Base-by-base conservation (phyloP, 495 filamentous ascomycete species). In the Neurospora pannonica region DNA sequence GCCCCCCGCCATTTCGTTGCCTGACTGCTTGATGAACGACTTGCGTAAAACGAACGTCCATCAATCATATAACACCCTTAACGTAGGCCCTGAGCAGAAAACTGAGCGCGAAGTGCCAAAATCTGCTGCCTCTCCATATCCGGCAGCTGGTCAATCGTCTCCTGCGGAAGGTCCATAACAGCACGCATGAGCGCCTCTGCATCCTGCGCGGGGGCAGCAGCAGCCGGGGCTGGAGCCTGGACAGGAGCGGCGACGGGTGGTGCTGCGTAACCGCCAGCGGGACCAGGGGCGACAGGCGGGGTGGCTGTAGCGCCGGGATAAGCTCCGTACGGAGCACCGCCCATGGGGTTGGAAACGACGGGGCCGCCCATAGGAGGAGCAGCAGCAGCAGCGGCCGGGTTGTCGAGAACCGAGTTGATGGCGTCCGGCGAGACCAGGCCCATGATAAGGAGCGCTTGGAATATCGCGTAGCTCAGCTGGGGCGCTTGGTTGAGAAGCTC, bases 401-500 rank as follows among this genome's bases (percentile, higher is more conserved):
- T 77, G n/a, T 86, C 86, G 36, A 86, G 72, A 19, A 86, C 86
- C 8, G 86, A 85, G 76, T 83, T 83, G 71, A 86, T 86, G 28
- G 85, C 84, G 46, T 87, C 82, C 62, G 83, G 81, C 6, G 96
- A 94, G 72, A 99, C 96, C 9, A 99, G 89, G 60, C 93, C 93
- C 90, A 98, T 94, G 19, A 98, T 87, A 0, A 99, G 89, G 5
- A 99, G 86, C 7, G 94, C 92, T 81, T 98, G 97, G 85, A 99
- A 98, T 76, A 98, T 93, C 34, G 96, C 97, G 77, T 97, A 98
- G 54, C 92, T 90, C 31, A 99, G 90, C 83, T 99, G 96, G 0
- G 96, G 96, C 0, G 96, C 95, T 83, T 94, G 91, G 73, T 90
- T 86, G 31, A 99, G 88, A 60, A 99, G 89, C 79, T 97, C 94